Evolutionary conservation across 371 early-diverging fungal species (phyloP), one percentile per base, ranked within the genome.

Genomic region (Mortierella sp.): DNA sequence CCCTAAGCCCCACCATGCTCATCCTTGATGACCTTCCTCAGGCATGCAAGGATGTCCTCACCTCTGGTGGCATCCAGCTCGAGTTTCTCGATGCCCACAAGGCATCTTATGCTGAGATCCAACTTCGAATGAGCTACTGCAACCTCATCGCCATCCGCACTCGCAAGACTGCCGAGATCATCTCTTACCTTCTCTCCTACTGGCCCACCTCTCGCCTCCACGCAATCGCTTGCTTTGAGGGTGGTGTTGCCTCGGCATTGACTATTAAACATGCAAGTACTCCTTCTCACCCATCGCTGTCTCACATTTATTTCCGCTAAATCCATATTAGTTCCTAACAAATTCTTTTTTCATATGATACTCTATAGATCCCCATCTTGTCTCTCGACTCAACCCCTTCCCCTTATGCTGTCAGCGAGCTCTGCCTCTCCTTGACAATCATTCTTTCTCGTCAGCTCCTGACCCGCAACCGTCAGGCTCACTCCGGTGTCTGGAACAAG

Each of bases 171-270:
- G 81, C 81, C 1, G 81, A 80, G 67, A 80, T 80, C 70, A 80
- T 80, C 73, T 80, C 81, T 16, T 80, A 80, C 73, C 66, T 80
- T 30, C 81, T 80, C 55, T 68, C 69, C 20, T 80, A 80, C 76
- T 80, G 81, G 81, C 81, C 81, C 45, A 80, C 81, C 66, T 80
- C 81, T 26, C 75, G 81, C 40, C 70, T 80, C 30, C 76, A 80
- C 49, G 81, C 81, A 37, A 80, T 80, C 47, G 81, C 76, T 40
- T 80, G 81, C 73, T 80, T 80, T 32, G 81, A 80, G 47, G 75
- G 62, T 30, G 81, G 81, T 26, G 81, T 80, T 16, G 81, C 75
- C 55, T 80, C 81, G 20, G 81, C 81, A 35, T 54, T 80, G 54
- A 75, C 81, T 28, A 80, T 80, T 63, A 75, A 62, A 18, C 81